A percentile compares a stretch with the other conserved stretches of the same genome.
Conservation (phyloP, 306 rosid genomes). For the Chamaecrista fasciculata region DNA sequence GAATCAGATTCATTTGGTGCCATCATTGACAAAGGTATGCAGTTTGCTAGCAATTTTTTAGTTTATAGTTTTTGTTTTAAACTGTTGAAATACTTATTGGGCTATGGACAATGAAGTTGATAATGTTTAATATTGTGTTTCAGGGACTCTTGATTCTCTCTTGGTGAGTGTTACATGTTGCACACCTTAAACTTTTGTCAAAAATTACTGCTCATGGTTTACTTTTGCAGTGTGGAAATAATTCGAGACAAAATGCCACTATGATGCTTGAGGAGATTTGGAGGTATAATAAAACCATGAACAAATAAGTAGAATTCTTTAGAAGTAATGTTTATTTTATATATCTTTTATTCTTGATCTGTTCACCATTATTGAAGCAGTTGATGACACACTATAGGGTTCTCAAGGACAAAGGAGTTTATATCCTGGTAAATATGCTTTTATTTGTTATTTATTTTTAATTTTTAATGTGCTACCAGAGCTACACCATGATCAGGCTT, state of each 20-base stretch:
- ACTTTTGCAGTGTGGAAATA: conserved; percentile 65
- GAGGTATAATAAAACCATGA: conserved; percentile 64
- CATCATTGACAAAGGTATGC: conserved; percentile 75
- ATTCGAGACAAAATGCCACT: conserved; percentile 62
- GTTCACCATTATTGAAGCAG: conserved; percentile 87
- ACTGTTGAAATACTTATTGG: not conserved
- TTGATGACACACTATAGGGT: conserved; percentile 94
- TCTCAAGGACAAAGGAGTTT: conserved; percentile 87
- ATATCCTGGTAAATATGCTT: conserved; percentile 63
- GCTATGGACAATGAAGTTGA: conserved; percentile 19
- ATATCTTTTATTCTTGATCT: conserved; percentile 64
- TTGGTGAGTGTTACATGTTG: conserved; percentile 56
- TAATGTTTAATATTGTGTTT: conserved; percentile 24
- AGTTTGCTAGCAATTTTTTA: conserved; percentile 39
- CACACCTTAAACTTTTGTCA: conserved; percentile 10
- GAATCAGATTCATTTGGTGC: conserved; percentile 59
- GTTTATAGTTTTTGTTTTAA: not conserved
- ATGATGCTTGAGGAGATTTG: conserved; percentile 82
- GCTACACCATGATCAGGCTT: conserved; percentile 18
- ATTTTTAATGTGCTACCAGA: conserved; percentile 6
- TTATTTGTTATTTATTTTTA: conserved; percentile 5
- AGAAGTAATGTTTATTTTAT: conserved; percentile 22
- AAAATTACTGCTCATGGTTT: conserved; percentile 21
- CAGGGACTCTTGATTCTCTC: conserved; percentile 93
- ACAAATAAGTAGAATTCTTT: conserved; percentile 25